Evolutionary conservation across 2,329 filamentous ascomycete species (phyloP).

Genomic region (Aspergillus neoniger): DNA sequence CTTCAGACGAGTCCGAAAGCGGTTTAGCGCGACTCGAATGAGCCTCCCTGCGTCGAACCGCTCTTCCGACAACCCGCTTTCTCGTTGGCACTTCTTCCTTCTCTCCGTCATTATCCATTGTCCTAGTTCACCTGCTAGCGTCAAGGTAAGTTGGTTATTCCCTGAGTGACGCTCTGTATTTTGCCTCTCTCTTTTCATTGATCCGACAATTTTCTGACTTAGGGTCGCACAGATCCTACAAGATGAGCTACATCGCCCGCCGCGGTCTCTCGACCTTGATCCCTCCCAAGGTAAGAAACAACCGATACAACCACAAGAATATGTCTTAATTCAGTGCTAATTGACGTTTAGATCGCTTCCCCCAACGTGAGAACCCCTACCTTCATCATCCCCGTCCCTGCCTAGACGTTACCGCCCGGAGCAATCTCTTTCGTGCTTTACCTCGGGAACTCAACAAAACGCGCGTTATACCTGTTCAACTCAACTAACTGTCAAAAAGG

Average conservation of each 20-base stretch:
- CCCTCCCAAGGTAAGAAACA: conserved; percentile 82
- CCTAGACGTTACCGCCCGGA: conserved; percentile 19
- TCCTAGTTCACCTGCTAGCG: conserved; percentile 36
- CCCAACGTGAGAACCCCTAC: conserved; percentile 38
- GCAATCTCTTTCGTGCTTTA: conserved; percentile 27
- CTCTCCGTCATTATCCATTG: conserved; percentile 36
- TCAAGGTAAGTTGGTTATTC: conserved; percentile 32
- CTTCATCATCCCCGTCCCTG: conserved; percentile 15
- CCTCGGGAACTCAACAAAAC: conserved; percentile 14
- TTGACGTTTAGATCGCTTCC: conserved; percentile 37
- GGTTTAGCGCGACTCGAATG: conserved; percentile 36
- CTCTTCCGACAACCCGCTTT: conserved; percentile 42
- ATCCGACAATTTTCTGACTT: conserved; percentile 25
- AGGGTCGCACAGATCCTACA: conserved; percentile 46
- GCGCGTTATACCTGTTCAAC: conserved; percentile 4
- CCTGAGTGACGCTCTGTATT: neutral
- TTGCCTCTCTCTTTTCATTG: neutral
- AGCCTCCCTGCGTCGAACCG: conserved; percentile 29
- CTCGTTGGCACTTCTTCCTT: conserved; percentile 36
- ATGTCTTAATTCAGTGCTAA: conserved; percentile 41
- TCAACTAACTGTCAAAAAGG: conserved; percentile 59
- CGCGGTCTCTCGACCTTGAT: conserved; percentile 97
- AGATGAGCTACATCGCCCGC: conserved; percentile 90
- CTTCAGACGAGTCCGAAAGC: conserved; percentile 35
- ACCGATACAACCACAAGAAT: conserved; percentile 9